Evolutionary conservation across 805 yeast species (phyloP), one percentile per base, ranked within the genome.

Genomic region (Candida nanaspora): DNA sequence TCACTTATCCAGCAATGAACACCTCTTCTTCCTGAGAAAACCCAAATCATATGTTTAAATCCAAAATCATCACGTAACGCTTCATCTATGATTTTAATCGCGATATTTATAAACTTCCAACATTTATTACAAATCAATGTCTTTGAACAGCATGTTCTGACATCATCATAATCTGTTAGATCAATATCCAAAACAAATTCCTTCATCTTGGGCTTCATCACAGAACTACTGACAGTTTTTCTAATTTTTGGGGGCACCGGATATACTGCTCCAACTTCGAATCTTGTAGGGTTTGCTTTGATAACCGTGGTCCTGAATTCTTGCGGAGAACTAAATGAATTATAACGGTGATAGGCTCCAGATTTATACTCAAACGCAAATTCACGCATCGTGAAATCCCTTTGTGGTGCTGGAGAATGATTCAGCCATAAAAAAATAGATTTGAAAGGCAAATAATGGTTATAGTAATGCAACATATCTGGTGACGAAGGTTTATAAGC

Each of bases 1-100:
- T 93, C 98, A 61, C 95, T 85, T 20, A 93, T 73, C 98, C 98
- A 93, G 55, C 98, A 94, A 70, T 93, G 98, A 14, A 94, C 95
- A 61, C 98, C 98, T 74, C 98, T 85, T 70, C 98, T 83, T 36
- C 98, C 98, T 1, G 96, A 87, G 56, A 86, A 93, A 4, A 91
- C 96, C 98, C 98, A 93, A 38, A 93, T 69, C 56, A 87, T 68
- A 60, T 86, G 81, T 44, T 78, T 66, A 59, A 86, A 89, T 1
- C 96, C 98, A 62, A 93, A 93, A 61, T 91, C 98, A 38, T 86
- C 87, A 39, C 76, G 66, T 39, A 93, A 68, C 0, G 95, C 82
- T 1, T 60, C 55, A 45, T 84, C 86, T 44, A 93, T 65, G 36
- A 89, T 76, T 52, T 78, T 74, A 43, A 88, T 76, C 2, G 97